These are phyloP conservation scores for Ustilago vetiveriae DNA, from an alignment of 1,284 basidiomycete genomes.

Conservation along the genomic window DNA sequence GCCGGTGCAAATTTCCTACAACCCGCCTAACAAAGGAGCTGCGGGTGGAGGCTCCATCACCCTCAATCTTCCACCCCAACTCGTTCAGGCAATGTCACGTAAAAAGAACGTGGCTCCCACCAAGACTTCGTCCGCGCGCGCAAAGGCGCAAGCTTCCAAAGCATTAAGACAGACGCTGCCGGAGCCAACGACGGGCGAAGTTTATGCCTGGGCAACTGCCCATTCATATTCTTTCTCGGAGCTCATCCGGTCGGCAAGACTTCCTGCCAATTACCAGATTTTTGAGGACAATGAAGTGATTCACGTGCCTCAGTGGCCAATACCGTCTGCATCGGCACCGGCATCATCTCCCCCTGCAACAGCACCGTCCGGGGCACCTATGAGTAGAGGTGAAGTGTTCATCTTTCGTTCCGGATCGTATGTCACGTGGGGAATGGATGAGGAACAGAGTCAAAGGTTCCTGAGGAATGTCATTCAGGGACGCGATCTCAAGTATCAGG, in stretches of 20 bases:
- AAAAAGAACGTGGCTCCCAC: constrained; percentile 22
- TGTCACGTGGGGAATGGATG: constrained; percentile 63
- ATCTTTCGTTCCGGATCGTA: constrained; percentile 63
- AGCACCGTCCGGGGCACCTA: background rate
- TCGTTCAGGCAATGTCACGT: constrained; percentile 42
- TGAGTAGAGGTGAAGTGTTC: constrained; percentile 56
- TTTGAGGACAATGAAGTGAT: constrained; percentile 64
- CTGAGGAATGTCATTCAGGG: constrained; percentile 53
- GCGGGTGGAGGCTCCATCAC: constrained; percentile 40
- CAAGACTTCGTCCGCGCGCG: constrained; percentile 42
- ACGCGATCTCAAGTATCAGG: constrained; percentile 23
- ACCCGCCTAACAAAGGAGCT: constrained; percentile 29
- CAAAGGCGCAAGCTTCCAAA: constrained; percentile 44
- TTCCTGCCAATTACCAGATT: constrained; percentile 53
- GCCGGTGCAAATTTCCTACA: constrained; percentile 41
- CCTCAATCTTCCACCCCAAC: constrained; percentile 38
- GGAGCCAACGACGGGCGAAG: constrained; percentile 48
- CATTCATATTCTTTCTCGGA: constrained; percentile 58
- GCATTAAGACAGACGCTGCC: constrained; percentile 39
- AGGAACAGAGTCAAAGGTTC: constrained; percentile 54
- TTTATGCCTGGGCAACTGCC: constrained; percentile 61
- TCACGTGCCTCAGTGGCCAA: constrained; percentile 61
- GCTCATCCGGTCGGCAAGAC: constrained; percentile 44
- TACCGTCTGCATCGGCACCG: constrained; percentile 1
- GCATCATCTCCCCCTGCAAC: background rate